A percentile compares a stretch with the other conserved stretches of the same genome.
These are phyloP conservation scores for Serpula lacrymans DNA, from an alignment of 768 basidiomycete species.

Conservation along the genomic window DNA sequence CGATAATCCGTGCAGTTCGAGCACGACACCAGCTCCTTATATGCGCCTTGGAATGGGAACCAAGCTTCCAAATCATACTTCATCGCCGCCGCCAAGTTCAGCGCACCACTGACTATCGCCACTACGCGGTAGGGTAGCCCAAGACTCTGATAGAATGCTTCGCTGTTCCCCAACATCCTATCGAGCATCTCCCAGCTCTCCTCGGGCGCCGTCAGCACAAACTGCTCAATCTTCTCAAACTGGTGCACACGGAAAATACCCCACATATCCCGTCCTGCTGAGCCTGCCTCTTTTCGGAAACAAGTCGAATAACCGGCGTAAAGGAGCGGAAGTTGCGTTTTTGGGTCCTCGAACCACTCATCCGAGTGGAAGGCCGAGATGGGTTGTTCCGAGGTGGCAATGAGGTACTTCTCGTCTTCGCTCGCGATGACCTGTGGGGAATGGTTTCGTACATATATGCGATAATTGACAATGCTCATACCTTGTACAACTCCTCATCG, in stretches of 20 bases:
- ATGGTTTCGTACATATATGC: not conserved
- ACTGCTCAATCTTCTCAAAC: conserved; percentile 99
- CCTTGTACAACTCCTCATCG: conserved; percentile 98
- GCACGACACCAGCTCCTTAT: conserved; percentile 97
- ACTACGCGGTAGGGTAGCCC: conserved; percentile 90
- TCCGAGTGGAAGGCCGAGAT: conserved; percentile 95
- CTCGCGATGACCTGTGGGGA: conserved; percentile 67
- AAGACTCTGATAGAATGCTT: conserved; percentile 95
- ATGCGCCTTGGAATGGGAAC: conserved; percentile 96
- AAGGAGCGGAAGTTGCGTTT: conserved; percentile 86
- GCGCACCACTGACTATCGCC: conserved; percentile 91
- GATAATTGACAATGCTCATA: conserved; percentile 24
- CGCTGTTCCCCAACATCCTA: conserved; percentile 82
- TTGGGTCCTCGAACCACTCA: conserved; percentile 96
- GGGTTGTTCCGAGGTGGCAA: conserved; percentile 98
- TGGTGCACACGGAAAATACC: conserved; percentile 99
- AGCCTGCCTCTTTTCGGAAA: conserved; percentile 98
- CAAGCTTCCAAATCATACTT: conserved; percentile 98
- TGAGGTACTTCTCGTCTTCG: conserved; percentile 97
- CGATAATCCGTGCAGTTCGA: conserved; percentile 99
- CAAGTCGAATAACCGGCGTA: conserved; percentile 92
- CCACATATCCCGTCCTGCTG: conserved; percentile 98
- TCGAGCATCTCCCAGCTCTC: conserved; percentile 96
- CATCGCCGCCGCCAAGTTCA: conserved; percentile 95
- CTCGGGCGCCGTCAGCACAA: conserved; percentile 91